A percentile compares a stretch with the other conserved stretches of the same genome.
Conservation (phyloP, 768 basidiomycete genomes). For the Trametes maxima region DNA sequence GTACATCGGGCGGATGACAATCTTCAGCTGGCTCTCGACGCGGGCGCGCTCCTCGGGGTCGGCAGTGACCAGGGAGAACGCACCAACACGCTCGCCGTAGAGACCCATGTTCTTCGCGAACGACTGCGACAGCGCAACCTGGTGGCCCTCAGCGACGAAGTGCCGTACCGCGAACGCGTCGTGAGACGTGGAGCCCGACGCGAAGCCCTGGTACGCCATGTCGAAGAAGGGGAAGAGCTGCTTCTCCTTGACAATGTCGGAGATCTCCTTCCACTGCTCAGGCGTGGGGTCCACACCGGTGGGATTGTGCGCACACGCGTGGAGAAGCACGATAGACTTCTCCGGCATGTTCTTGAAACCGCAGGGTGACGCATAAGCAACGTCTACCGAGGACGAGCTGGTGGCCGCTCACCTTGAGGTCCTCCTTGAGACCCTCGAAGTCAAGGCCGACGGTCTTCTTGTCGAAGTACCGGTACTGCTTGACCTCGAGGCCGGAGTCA, state of each 20-base stretch:
- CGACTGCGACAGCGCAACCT: slow-evolving; percentile 88
- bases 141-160: slow-evolving; percentile 90
- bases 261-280: slow-evolving; percentile 91
- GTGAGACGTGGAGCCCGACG: slow-evolving; percentile 85
- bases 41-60: slow-evolving; percentile 79
- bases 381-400: neutral
- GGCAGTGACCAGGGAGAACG: slow-evolving; percentile 80
- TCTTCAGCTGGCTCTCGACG: slow-evolving; percentile 93
- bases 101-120: slow-evolving; percentile 99
- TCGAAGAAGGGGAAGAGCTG: slow-evolving; percentile 98
- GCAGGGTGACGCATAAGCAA: slow-evolving; percentile 2
- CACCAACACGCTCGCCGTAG: slow-evolving; percentile 98
- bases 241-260: slow-evolving; percentile 84
- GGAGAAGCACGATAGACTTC: slow-evolving; percentile 83
- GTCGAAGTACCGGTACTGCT: slow-evolving; percentile 92
- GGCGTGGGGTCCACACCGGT: slow-evolving; percentile 95
- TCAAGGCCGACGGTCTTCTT: slow-evolving; percentile 90
- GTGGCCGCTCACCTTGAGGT: slow-evolving; percentile 63
- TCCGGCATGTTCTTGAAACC: slow-evolving; percentile 62
- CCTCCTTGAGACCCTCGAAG: slow-evolving; percentile 87
- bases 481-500: slow-evolving; percentile 93
- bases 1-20: slow-evolving; percentile 94
- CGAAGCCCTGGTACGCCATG: slow-evolving; percentile 99
- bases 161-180: slow-evolving; percentile 96
- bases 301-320: slow-evolving; percentile 99